A percentile compares a stretch with the other conserved stretches of the same genome.
Conservation (phyloP, 2,329 filamentous ascomycete species). For the Paraphaeosphaeria minitans region DNA sequence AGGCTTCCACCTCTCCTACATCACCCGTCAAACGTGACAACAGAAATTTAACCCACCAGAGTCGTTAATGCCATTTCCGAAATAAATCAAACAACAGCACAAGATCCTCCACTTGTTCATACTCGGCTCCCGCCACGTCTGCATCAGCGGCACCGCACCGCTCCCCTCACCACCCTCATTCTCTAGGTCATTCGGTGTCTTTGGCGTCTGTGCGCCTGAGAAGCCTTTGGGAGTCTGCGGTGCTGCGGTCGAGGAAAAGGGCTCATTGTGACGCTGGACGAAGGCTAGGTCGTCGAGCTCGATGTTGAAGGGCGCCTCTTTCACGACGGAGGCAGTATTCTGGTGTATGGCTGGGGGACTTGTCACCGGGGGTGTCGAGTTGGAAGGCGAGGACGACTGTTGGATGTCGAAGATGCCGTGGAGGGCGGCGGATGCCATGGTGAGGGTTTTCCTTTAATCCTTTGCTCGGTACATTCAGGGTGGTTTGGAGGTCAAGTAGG, state of each 20-base stretch:
- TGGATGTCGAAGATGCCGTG: constrained; percentile 53
- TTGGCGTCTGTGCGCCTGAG: constrained; percentile 31
- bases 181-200: constrained; percentile 55
- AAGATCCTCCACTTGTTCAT: constrained; percentile 75
- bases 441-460: constrained; percentile 10
- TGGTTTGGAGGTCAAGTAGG: neutral
- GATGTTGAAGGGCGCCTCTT: constrained; percentile 32
- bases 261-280: constrained; percentile 28
- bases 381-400: neutral
- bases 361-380: constrained; percentile 30
- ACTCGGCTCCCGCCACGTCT: constrained; percentile 61
- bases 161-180: constrained; percentile 56
- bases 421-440: constrained; percentile 45
- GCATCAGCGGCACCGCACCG: constrained; percentile 55
- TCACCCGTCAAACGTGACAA: neutral
- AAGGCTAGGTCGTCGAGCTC: constrained; percentile 43
- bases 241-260: constrained; percentile 10
- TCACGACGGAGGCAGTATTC: constrained; percentile 25
- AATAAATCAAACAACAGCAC: constrained; percentile 67
- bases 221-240: constrained; percentile 21
- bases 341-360: constrained; percentile 47
- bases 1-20: neutral
- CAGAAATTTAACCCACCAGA: constrained; percentile 50
- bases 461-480: neutral
- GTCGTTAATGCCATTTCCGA: constrained; percentile 76